Evolutionary conservation across 1,284 basidiomycete genomes (phyloP), one percentile per base, ranked within the genome.

Genomic region (Fomitiporia mediterranea): DNA sequence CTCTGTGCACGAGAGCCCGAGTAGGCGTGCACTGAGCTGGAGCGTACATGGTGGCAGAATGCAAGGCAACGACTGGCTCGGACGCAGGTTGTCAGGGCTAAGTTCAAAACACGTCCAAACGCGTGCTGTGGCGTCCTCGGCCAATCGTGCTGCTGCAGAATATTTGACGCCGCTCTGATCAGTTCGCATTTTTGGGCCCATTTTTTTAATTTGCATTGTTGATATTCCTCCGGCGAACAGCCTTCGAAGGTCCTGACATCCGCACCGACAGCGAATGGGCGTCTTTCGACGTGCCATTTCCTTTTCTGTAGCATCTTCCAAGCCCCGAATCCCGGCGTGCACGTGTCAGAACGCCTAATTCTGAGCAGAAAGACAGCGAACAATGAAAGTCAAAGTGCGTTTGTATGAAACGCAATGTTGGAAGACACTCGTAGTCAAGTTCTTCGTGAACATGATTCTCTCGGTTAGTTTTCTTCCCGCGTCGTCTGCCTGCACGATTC

Each of bases 351-450:
- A 43, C 25, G 11, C 19, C n/a, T 27, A 37, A 8, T 51, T 23
- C 28, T 51, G 32, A 17, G 8, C 23, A 23, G 19, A 19, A 23
- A 25, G 5, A 11, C 49, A 27, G 34, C 32, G 34, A 40, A 27
- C 15, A 32, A 19, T 17, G n/a, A 28, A 43, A 53, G 27, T 43
- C 51, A 53, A 46, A 46, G 28, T 23, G 32, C 38, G 53, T 49
- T 13, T 38, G 35, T 40, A 34, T 55, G 53, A 55, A 49, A 49
- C 53, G 39, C 46, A n/a, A 17, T 23, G 49, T 35, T 51, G 25
- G 15, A 11, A 32, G 49, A 7, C 44, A 15, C 11, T 42, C 38
- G 39, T 39, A 42, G 32, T 28, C 32, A 53, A n/a, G 37, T 32
- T 13, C 32, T 7, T 34, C 30, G 21, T 35, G 13, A 7, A 5